Evolutionary conservation across 495 filamentous ascomycete species (phyloP).

Genomic region (Hypoxylon crocopeplum): DNA sequence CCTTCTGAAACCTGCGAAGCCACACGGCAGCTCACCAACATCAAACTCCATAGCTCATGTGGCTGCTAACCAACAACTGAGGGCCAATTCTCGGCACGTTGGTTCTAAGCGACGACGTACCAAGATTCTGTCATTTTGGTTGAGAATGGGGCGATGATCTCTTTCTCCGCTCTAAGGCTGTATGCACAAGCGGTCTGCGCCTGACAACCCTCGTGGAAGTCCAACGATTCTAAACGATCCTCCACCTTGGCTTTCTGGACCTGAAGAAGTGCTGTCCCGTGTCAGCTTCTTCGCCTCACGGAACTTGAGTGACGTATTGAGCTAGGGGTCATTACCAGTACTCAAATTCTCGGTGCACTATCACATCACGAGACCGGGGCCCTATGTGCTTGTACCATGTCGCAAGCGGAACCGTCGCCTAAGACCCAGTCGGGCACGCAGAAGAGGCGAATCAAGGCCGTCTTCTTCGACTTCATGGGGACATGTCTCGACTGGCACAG

Average conservation of each 20-base stretch:
- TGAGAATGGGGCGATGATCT: conserved; percentile 20
- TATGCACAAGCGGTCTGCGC: conserved; percentile 27
- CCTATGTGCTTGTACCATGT: conserved; percentile 11
- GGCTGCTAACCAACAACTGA: neutral
- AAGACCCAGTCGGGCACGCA: conserved; percentile 3
- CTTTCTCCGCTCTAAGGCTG: conserved; percentile 10
- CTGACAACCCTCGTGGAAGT: conserved; percentile 8
- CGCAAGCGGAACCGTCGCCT: conserved; percentile 15
- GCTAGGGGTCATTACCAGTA: neutral
- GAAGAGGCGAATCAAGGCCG: conserved; percentile 43
- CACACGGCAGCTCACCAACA: conserved; percentile 19
- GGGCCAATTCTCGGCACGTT: neutral
- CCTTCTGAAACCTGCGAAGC: conserved; percentile 33
- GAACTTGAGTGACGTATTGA: conserved; percentile 2
- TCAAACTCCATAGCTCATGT: neutral
- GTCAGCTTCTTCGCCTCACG: neutral
- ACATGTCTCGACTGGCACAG: conserved; percentile 55
- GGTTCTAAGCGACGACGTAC: neutral
- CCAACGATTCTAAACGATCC: conserved; percentile 3
- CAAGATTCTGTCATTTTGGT: conserved; percentile 10
- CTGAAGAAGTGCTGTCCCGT: neutral
- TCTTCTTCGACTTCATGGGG: conserved; percentile 58
- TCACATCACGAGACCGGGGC: conserved; percentile 7
- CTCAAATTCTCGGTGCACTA: neutral
- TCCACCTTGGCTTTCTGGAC: neutral